These are phyloP conservation scores for Heliamphora pulchella DNA, from an alignment of 179 eudicot species.

Conservation along the genomic window DNA sequence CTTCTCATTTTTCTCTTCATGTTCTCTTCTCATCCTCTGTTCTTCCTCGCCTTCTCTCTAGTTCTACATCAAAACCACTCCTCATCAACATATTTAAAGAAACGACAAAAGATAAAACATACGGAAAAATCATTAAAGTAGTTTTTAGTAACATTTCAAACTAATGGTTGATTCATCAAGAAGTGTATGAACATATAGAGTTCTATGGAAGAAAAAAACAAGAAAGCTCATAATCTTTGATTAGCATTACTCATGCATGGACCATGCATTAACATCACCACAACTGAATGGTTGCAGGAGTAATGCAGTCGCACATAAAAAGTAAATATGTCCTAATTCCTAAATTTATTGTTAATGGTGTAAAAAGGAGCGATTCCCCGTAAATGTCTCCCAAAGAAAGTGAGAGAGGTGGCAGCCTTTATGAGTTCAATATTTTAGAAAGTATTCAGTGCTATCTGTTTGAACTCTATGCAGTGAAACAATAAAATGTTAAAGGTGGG, in stretches of 20 bases:
- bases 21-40: no score
- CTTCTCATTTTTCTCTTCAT: no score
- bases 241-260: background rate
- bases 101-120: no score
- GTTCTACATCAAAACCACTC: no score
- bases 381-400: background rate
- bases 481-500: no score
- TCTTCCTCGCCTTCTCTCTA: no score
- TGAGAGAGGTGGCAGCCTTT: conserved; percentile 6
- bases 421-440: background rate
- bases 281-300: background rate
- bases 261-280: background rate
- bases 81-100: no score
- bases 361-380: background rate
- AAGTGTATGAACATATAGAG: background rate
- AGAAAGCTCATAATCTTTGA: background rate
- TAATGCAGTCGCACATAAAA: background rate
- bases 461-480: no score
- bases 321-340: background rate
- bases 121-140: no score
- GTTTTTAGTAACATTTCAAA: no score
- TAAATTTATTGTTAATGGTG: background rate
- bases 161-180: no score
- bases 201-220: background rate
- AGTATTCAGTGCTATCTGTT: no score